Conservation (phyloP, 306 rosid species). For the Corylus avellana region DNA sequence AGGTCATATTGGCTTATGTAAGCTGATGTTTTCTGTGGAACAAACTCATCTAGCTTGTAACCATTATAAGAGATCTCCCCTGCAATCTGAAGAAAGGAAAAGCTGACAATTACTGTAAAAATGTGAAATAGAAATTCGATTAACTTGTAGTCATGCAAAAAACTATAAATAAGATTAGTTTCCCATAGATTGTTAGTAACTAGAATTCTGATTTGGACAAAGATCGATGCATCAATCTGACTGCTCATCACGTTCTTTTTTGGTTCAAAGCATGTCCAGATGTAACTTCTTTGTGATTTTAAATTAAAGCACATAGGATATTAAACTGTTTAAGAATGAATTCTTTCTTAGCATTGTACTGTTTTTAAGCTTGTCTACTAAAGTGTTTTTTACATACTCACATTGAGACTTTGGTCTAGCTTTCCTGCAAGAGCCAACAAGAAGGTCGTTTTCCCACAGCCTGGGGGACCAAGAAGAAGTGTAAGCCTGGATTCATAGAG, state of each 20-base stretch:
- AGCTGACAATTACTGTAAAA: conserved; percentile 11
- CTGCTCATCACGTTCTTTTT: conserved; percentile 11
- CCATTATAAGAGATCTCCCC: conserved; percentile 13
- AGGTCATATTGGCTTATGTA: conserved; percentile 11
- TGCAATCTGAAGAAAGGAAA: conserved; percentile 40
- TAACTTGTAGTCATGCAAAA: not conserved
- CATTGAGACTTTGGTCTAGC: conserved; percentile 51
- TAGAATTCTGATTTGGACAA: not conserved
- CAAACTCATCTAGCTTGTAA: conserved; percentile 10
- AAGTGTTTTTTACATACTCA: conserved; percentile 24
- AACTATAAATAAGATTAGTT: conserved; percentile 4
- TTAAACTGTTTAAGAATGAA: conserved; percentile 10
- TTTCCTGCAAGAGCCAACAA: conserved; percentile 58
- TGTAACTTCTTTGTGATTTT: conserved; percentile 6
- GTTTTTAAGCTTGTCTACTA: not conserved
- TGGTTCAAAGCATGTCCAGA: conserved; percentile 14
- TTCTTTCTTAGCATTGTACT: conserved; percentile 3
- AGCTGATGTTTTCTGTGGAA: conserved; percentile 12
- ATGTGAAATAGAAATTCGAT: not conserved
- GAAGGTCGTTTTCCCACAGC: conserved; percentile 58
- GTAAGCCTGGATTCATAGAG: conserved; percentile 59
- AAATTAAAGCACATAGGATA: conserved; percentile 6
- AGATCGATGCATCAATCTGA: not conserved
- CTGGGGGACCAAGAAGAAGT: conserved; percentile 65
- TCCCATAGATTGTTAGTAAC: conserved; percentile 5